Evolutionary conservation across 441 rosid species (phyloP), one percentile per base, ranked within the genome.

Genomic region (Pelargonium cotyledonis): DNA sequence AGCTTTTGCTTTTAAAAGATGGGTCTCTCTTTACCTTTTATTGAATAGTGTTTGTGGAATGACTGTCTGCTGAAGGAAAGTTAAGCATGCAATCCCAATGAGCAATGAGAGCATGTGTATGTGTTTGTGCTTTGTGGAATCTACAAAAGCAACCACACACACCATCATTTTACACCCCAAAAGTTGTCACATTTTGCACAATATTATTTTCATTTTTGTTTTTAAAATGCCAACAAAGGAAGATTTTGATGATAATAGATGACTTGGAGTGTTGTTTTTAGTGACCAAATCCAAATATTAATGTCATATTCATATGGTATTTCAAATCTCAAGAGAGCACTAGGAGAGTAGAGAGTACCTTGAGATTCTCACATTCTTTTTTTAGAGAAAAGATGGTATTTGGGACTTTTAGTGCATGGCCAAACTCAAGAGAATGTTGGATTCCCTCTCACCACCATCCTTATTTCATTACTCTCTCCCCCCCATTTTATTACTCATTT

Each of bases 361-460:
- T 74, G 85, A 84, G 89, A 82, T 85, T 65, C 83, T 77, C 80
- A 82, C 88, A 82, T 83, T 83, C 86, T 70, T 77, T 73, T 57
- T 70, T 53, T 57, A 60, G 44, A 19, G 15, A 38, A 69, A 43
- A 68, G 31, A 65, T 18, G 55, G 19, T 46, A 55, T 72, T 70
- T 73, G 71, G 74, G 80, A 68, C 71, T 77, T 77, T 78, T 77
- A 53, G 72, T 78, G 72, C 16, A 75, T 82, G 87, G 80, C 80
- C 82, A 77, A 65, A 72, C 73, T 72, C 73, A n/a, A 71, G 70
- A 66, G 84, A 77, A 83, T 85, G 80, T 84, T 76, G 75, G 81
- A 80, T 78, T 83, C 82, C 79, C 70, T 60, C 63, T 60, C 63
- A 21, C 69, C 70, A 79, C 66, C 53, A 6, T 51, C 12, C 63